A percentile compares a stretch with the other conserved stretches of the same genome.
Conservation (phyloP, 2,329 filamentous ascomycete species). For the Exophiala phaeomuriformis region DNA sequence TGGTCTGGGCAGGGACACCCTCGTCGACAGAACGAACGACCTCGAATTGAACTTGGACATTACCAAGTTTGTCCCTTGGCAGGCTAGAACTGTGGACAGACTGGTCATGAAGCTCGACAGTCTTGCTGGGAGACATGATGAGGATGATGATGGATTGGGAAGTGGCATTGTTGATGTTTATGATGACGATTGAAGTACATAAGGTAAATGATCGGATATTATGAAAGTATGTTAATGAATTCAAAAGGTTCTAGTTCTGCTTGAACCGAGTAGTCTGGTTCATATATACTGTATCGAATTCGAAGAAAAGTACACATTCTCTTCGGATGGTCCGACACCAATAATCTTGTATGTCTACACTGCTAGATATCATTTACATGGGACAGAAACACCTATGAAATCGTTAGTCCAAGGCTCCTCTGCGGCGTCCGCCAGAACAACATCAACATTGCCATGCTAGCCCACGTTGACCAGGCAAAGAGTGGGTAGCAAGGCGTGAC, state of each 20-base stretch:
- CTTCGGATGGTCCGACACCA: too few relatives aligned
- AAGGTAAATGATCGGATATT: not conserved
- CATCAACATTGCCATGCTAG: not conserved
- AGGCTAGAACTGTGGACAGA: conserved; percentile 72
- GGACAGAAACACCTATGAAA: not conserved
- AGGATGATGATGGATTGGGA: conserved; percentile 6
- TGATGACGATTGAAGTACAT: conserved; percentile 16
- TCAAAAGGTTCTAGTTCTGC: too few relatives aligned
- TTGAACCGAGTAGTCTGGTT: too few relatives aligned
- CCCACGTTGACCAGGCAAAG: not conserved
- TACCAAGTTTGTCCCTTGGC: conserved; percentile 54
- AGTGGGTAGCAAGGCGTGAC: not conserved
- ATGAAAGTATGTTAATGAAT: too few relatives aligned
- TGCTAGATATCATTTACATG: not conserved
- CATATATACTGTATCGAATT: too few relatives aligned
- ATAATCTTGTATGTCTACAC: too few relatives aligned
- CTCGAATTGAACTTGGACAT: conserved; percentile 53
- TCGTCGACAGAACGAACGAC: conserved; percentile 50
- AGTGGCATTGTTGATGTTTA: conserved; percentile 10
- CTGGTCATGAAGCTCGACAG: conserved; percentile 86
- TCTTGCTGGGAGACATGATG: conserved; percentile 14
- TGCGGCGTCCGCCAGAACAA: too few relatives aligned
- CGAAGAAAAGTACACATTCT: too few relatives aligned
- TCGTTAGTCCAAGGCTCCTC: not conserved
- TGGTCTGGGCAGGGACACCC: conserved; percentile 52